A percentile compares a stretch with the other conserved stretches of the same genome.
These are phyloP conservation scores for Periconia sp. DNA, from an alignment of 2,329 filamentous ascomycete genomes.

Conservation along the genomic window DNA sequence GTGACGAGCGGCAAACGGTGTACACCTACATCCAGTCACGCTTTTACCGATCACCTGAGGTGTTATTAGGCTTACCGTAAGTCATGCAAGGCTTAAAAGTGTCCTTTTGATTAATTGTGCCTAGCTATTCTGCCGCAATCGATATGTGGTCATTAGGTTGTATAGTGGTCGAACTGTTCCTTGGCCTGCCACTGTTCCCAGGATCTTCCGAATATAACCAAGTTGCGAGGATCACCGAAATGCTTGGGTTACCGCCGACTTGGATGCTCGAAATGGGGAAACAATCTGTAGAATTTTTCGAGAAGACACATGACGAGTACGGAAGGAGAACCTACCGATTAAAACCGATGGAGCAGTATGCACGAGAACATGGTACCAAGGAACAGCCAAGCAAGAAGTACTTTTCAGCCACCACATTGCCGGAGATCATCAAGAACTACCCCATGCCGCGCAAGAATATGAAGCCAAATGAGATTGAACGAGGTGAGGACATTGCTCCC, in stretches of 20 bases:
- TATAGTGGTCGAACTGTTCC: constrained; percentile 96
- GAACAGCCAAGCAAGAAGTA: constrained; percentile 99
- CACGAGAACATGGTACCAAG: constrained; percentile 91
- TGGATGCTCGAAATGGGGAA: constrained; percentile 99
- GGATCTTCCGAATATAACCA: constrained; percentile 99
- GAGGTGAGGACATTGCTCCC: constrained; percentile 78
- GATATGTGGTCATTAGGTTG: constrained; percentile 99
- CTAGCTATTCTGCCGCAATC: constrained; percentile 92
- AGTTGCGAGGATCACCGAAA: constrained; percentile 94
- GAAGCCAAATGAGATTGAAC: constrained; percentile 94
- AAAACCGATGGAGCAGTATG: constrained; percentile 98
- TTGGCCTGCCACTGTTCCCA: constrained; percentile 91
- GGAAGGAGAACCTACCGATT: constrained; percentile 88
- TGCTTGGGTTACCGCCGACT: constrained; percentile 93
- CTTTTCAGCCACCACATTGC: constrained; percentile 90
- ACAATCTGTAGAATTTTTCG: constrained; percentile 95
- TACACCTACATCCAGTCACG: constrained; percentile 99
- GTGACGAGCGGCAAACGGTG: constrained; percentile 96
- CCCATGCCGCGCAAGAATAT: constrained; percentile 99
- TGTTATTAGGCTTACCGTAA: constrained; percentile 84
- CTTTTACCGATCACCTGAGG: constrained; percentile 97
- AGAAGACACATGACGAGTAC: constrained; percentile 90
- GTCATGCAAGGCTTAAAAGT: too few relatives aligned
- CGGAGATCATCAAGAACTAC: constrained; percentile 97
- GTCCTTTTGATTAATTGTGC: too few relatives aligned